Evolutionary conservation across 306 rosid species (phyloP), one percentile per base, ranked within the genome.

Genomic region (Lagenaria siceraria): DNA sequence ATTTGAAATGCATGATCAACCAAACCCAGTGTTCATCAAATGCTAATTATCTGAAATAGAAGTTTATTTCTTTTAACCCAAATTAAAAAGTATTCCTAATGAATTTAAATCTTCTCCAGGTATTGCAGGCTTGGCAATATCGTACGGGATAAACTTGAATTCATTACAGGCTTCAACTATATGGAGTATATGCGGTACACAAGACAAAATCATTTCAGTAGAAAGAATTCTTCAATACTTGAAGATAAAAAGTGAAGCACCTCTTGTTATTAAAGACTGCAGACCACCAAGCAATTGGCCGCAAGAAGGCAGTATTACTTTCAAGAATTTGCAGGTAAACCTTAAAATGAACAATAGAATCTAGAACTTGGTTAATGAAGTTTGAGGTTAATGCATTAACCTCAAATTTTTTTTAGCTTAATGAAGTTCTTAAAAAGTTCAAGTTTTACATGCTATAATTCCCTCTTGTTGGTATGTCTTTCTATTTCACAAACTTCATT

Each of bases 131-230:
- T 87, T 93, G 83, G 98, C 98, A 36, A 96, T 93, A 63, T 88
- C 98, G 56, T 93, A 91, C 73, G 98, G 98, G 64, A 93, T 93
- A 85, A 93, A 88, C 83, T 66, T 91, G 85, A 93, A 93, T 83
- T 92, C 85, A 15, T 33, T 84, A 78, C 98, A 89, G 85, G 97
- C 97, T 80, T 58, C 82, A 18, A 88, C 87, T 71, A 94, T 94
- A 84, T 94, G 98, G 98, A 91, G 86, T 82, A 85, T 94, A 68
- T 94, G 98, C 83, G 90, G 89, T 76, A 95, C 98, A 58, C 93
- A 94, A 85, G 84, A 88, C 77, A 94, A 92, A 84, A 94, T 94
- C 93, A 94, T 94, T 80, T 94, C 98, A 75, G 97, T 90, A 68
- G 98, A 94, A 81, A 94, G 98, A 84, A 81, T 94, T 66, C 86